Conservation (phyloP, 306 rosid species). For the Dicorynia guianensis region DNA sequence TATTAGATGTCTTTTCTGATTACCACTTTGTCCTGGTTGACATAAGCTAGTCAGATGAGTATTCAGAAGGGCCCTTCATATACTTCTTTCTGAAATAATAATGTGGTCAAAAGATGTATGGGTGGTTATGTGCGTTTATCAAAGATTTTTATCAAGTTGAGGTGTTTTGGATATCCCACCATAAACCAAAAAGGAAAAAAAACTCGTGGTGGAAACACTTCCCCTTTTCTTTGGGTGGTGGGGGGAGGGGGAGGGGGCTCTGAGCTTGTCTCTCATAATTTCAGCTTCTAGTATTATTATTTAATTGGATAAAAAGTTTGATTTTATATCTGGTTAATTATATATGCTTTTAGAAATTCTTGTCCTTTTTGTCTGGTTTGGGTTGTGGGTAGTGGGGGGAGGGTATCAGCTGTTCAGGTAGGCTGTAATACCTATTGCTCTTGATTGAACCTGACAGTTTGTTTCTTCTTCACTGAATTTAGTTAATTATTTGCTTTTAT, state of each 20-base stretch:
- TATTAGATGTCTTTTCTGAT: background rate
- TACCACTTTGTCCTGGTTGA: background rate
- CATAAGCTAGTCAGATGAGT: background rate
- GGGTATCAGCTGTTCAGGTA: too few relatives aligned
- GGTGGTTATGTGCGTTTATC: background rate
- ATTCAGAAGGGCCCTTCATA: background rate
- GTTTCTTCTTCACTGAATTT: background rate
- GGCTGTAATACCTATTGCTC: background rate
- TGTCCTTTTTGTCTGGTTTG: conserved; percentile 20
- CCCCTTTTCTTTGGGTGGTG: too few relatives aligned
- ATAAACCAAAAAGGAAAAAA: background rate
- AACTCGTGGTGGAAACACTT: background rate
- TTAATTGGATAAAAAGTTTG: background rate
- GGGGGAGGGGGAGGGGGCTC: background rate
- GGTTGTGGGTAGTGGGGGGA: background rate
- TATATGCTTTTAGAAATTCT: conserved; percentile 17
- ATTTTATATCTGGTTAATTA: conserved; percentile 4
- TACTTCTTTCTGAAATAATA: conserved; percentile 4
- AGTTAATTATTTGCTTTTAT: background rate
- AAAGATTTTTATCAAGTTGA: background rate
- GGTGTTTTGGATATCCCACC: background rate
- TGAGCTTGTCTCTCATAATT: conserved; percentile 13
- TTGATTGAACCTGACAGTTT: background rate
- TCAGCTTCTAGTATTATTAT: conserved; percentile 9
- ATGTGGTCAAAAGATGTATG: background rate